Conservation (phyloP, 1,284 basidiomycete genomes). For the Puccinia sorghi region DNA sequence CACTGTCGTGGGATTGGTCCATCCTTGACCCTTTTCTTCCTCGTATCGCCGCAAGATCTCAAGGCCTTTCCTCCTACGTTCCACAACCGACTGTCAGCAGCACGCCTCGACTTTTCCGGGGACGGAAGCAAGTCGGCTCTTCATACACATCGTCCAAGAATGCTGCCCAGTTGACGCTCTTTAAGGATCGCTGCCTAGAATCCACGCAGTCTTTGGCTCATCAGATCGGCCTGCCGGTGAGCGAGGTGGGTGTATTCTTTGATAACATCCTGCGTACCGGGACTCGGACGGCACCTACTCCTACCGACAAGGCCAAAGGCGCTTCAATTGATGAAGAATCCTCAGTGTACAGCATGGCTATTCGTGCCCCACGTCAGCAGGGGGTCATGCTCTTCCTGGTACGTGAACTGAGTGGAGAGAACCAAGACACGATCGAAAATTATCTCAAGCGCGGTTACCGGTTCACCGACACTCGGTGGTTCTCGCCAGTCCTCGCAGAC, state of each 20-base stretch:
- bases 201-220: slow-evolving; percentile 61
- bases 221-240: slow-evolving; percentile 61
- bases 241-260: slow-evolving; percentile 64
- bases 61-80: slow-evolving; percentile 41
- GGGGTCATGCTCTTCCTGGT: slow-evolving; percentile 63
- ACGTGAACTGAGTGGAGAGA: slow-evolving; percentile 59
- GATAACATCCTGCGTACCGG: slow-evolving; percentile 62
- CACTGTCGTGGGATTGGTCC: slow-evolving; percentile 62
- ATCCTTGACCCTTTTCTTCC: slow-evolving; percentile 61
- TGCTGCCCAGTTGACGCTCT: slow-evolving; percentile 58
- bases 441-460: slow-evolving; percentile 62
- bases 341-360: slow-evolving; percentile 9
- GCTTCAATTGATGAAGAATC: slow-evolving; percentile 30
- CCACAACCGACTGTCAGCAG: slow-evolving; percentile 26
- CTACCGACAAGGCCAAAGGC: background rate
- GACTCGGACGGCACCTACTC: slow-evolving; percentile 53
- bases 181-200: slow-evolving; percentile 62
- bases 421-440: slow-evolving; percentile 59
- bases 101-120: background rate
- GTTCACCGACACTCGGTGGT: slow-evolving; percentile 62
- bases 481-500: slow-evolving; percentile 61
- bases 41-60: slow-evolving; percentile 58
- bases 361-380: slow-evolving; percentile 57
- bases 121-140: slow-evolving; percentile 9
- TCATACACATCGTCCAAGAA: slow-evolving; percentile 36